Conservation (phyloP, 176 grass and related monocot genomes). For the Hordeum marinum region DNA sequence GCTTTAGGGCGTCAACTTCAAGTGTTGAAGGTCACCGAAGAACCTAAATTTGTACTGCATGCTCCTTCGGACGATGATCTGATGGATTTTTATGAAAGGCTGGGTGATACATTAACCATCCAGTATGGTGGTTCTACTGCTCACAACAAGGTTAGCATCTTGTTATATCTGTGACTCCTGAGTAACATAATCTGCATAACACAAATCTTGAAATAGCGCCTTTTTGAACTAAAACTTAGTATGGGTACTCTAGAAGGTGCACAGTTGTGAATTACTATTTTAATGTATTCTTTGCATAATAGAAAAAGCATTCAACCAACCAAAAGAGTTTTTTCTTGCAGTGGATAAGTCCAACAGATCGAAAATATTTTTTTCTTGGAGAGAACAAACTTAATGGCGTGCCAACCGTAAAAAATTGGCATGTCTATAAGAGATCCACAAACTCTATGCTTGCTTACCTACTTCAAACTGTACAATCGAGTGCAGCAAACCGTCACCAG, state of each 20-base stretch:
- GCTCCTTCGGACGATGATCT: slow-evolving; percentile 60
- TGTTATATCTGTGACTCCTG: slow-evolving; percentile 13
- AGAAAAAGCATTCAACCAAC: too few relatives aligned
- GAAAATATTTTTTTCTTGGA: too few relatives aligned
- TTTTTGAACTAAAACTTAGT: not conserved
- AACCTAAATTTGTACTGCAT: slow-evolving; percentile 64
- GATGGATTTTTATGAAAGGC: slow-evolving; percentile 85
- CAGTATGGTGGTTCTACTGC: slow-evolving; percentile 91
- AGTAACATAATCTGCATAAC: not conserved
- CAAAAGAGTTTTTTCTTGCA: too few relatives aligned
- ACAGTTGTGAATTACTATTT: not conserved
- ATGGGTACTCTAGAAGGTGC: not conserved
- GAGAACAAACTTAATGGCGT: too few relatives aligned
- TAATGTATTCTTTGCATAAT: not conserved
- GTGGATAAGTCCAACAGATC: too few relatives aligned
- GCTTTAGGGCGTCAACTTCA: slow-evolving; percentile 80
- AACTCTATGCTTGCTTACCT: too few relatives aligned
- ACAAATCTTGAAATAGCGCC: not conserved
- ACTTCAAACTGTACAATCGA: too few relatives aligned
- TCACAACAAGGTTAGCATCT: slow-evolving; percentile 73
- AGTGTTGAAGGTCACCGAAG: slow-evolving; percentile 46
- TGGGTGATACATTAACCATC: slow-evolving; percentile 83
- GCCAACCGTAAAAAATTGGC: too few relatives aligned
- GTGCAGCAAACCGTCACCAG: too few relatives aligned
- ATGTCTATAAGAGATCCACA: too few relatives aligned